Evolutionary conservation across 768 basidiomycete species (phyloP).

Genomic region (Lentinula edodes): DNA sequence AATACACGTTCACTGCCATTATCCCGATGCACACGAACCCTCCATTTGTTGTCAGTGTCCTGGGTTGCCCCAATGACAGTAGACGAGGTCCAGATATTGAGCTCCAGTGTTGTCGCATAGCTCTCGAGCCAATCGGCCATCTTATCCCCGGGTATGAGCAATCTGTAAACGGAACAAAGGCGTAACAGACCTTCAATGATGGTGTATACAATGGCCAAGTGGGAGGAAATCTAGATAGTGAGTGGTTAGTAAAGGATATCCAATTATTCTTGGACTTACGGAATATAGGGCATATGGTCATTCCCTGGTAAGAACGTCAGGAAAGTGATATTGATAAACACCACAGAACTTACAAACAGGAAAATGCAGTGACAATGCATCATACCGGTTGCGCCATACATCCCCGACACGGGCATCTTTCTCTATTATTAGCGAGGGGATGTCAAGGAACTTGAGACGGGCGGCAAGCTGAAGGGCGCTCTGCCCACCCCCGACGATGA

Average conservation of each 20-base stretch:
- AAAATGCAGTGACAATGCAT: conserved; percentile 35
- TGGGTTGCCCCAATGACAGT: conserved; percentile 21
- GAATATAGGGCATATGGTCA: conserved; percentile 39
- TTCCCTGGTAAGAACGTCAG: conserved; percentile 17
- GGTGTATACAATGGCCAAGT: conserved; percentile 37
- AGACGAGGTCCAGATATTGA: conserved; percentile 43
- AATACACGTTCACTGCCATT: conserved; percentile 16
- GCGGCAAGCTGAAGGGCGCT: conserved; percentile 62
- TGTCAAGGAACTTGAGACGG: conserved; percentile 52
- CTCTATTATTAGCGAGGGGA: conserved; percentile 55
- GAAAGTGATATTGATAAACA: background rate
- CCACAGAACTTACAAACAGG: conserved; percentile 19
- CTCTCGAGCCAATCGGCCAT: conserved; percentile 47
- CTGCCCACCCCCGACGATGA: conserved; percentile 62
- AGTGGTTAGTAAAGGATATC: background rate
- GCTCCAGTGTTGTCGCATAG: conserved; percentile 40
- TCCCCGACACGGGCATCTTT: conserved; percentile 49
- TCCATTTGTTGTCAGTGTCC: conserved; percentile 24
- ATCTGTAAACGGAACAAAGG: background rate
- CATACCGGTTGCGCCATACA: conserved; percentile 41
- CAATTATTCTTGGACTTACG: conserved; percentile 5
- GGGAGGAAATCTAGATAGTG: conserved; percentile 25
- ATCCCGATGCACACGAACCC: conserved; percentile 18
- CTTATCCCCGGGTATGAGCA: conserved; percentile 13
- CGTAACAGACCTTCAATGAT: conserved; percentile 27